These are phyloP conservation scores for Xylaria venustula DNA, from an alignment of 495 filamentous ascomycete genomes.

Conservation along the genomic window DNA sequence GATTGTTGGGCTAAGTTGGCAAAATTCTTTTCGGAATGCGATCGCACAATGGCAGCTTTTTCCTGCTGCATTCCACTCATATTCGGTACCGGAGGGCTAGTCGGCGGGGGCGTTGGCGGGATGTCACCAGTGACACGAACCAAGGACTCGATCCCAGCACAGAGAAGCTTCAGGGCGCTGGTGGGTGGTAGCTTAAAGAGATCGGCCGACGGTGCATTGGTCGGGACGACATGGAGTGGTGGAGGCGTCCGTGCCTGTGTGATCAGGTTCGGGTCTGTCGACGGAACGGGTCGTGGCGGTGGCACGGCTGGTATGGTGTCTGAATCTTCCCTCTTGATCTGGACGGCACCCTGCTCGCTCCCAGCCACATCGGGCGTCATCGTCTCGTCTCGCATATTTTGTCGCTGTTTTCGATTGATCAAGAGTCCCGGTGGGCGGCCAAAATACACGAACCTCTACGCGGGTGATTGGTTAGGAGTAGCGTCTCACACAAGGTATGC, in stretches of 20 bases:
- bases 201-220: conserved; percentile 41
- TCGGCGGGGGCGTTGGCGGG: conserved; percentile 68
- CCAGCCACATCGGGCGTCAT: not conserved
- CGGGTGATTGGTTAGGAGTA: not conserved
- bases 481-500: not conserved
- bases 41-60: conserved; percentile 55
- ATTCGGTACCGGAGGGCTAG: conserved; percentile 58
- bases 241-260: conserved; percentile 32
- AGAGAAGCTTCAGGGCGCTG: conserved; percentile 77
- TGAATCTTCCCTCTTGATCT: not conserved
- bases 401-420: not conserved
- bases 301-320: conserved; percentile 31
- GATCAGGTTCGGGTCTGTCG: conserved; percentile 45
- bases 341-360: conserved; percentile 4
- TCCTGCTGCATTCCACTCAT: conserved; percentile 57
- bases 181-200: conserved; percentile 71
- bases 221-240: conserved; percentile 26
- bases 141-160: conserved; percentile 68
- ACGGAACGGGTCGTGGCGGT: conserved; percentile 50
- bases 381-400: not conserved
- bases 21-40: conserved; percentile 49
- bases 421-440: not conserved
- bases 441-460: not conserved
- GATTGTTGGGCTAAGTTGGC: conserved; percentile 27
- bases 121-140: conserved; percentile 69